phyloP scores from a whole-genome alignment of 352 stramenopile genomes.

The Pythium inflatum region DNA sequence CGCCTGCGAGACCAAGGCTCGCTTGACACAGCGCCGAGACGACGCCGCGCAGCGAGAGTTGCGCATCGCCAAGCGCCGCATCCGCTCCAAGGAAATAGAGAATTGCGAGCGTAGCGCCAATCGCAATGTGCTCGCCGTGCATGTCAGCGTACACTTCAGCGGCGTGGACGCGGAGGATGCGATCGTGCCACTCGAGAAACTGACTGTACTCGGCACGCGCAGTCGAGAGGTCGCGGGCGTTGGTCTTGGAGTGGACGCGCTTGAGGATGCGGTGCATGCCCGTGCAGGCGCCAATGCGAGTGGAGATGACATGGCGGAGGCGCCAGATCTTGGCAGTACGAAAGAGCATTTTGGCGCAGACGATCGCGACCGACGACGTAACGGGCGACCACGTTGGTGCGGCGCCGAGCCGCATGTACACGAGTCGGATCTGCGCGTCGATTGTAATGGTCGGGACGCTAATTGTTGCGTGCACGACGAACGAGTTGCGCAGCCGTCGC shows the following conservation, averaged over 20 bases:
- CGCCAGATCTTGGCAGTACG: conserved; percentile 39
- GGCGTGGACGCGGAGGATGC: conserved; percentile 40
- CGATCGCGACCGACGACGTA: conserved; percentile 27
- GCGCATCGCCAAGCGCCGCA: too few relatives aligned
- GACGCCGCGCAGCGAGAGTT: too few relatives aligned
- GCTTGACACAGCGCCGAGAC: too few relatives aligned
- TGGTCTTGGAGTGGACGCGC: conserved; percentile 43
- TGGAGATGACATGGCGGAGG: conserved; percentile 31
- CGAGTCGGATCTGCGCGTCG: conserved; percentile 39
- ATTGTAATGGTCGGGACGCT: conserved; percentile 37
- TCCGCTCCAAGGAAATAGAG: too few relatives aligned
- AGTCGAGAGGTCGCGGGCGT: conserved; percentile 20
- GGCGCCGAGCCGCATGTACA: too few relatives aligned
- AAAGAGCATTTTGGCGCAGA: too few relatives aligned
- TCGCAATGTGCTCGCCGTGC: conserved; percentile 48
- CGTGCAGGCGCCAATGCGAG: conserved; percentile 5
- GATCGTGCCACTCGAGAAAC: conserved; percentile 50
- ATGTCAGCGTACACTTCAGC: conserved; percentile 56
- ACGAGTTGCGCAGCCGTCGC: background rate
- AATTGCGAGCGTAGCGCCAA: too few relatives aligned
- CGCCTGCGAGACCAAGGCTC: too few relatives aligned
- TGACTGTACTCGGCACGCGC: conserved; percentile 40
- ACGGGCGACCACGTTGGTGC: too few relatives aligned
- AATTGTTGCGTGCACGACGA: conserved; percentile 30
- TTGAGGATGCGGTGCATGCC: conserved; percentile 38